A percentile compares a stretch with the other conserved stretches of the same genome.
Conservation (phyloP, 257 asterid species). For the Nicotiana benthamiana region DNA sequence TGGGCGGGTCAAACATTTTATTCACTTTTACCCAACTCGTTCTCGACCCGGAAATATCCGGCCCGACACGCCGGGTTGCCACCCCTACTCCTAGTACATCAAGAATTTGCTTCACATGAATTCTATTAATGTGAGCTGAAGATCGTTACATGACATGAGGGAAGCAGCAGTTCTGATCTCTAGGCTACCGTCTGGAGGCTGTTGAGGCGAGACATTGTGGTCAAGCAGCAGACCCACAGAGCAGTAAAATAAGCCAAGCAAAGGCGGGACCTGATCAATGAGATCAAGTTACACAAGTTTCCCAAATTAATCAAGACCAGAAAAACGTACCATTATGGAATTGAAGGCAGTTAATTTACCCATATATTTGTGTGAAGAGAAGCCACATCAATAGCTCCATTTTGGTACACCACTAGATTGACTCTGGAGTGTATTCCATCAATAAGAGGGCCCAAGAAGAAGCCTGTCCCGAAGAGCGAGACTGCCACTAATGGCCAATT, state of each 20-base stretch:
- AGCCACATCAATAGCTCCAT: conserved; percentile 58
- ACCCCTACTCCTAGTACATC: not conserved
- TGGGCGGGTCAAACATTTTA: no score
- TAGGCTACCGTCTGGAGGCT: conserved; percentile 17
- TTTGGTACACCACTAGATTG: conserved; percentile 52
- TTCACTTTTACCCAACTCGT: no score
- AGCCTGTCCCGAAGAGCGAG: conserved; percentile 52
- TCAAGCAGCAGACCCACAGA: conserved; percentile 50
- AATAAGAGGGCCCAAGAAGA: conserved; percentile 58
- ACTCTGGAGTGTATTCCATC: conserved; percentile 76
- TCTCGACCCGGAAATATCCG: no score
- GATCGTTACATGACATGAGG: conserved; percentile 20
- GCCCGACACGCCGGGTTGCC: no score
- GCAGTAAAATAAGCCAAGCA: conserved; percentile 68
- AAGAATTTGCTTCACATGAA: not conserved
- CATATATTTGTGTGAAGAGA: conserved; percentile 69
- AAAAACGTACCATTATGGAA: not conserved
- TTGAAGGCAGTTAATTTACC: conserved; percentile 21
- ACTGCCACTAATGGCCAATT: conserved; percentile 35
- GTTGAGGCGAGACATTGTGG: conserved; percentile 16
- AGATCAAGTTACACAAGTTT: not conserved
- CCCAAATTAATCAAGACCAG: not conserved
- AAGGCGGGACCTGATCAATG: conserved; percentile 50
- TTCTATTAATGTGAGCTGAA: not conserved
- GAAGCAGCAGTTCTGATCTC: conserved; percentile 33